Conservation (phyloP, 148 eudicot genomes). For the Gaultheria prostrata region DNA sequence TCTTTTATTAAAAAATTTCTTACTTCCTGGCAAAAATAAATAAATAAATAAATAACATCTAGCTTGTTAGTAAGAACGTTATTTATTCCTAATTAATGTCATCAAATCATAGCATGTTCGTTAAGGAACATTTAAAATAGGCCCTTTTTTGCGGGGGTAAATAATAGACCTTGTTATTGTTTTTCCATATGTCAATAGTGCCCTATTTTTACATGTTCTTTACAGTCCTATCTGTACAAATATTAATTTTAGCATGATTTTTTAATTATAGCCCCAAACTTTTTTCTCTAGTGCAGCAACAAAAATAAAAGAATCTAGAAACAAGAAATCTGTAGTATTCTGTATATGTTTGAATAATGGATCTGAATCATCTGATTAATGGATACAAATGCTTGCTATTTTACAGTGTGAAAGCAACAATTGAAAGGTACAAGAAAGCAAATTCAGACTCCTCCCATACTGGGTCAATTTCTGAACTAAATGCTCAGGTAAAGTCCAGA, state of each 20-base stretch:
- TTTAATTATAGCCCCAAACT: neutral
- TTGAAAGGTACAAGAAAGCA: slow-evolving; percentile 95
- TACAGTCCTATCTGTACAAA: no score
- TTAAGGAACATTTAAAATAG: no score
- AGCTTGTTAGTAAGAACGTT: no score
- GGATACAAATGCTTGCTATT: neutral
- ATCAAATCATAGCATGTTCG: no score
- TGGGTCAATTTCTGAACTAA: slow-evolving; percentile 27
- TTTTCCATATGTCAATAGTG: neutral
- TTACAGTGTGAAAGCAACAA: slow-evolving; percentile 87
- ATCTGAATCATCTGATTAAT: neutral
- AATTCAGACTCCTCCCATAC: slow-evolving; percentile 58
- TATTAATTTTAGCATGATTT: neutral
- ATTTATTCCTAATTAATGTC: no score
- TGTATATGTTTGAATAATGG: neutral
- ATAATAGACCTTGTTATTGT: no score
- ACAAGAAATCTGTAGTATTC: neutral
- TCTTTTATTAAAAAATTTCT: no score
- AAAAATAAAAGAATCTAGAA: neutral
- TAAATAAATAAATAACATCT: no score
- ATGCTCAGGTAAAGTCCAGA: slow-evolving; percentile 21
- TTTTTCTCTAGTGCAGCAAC: neutral
- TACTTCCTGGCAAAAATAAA: no score
- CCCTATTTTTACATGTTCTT: neutral
- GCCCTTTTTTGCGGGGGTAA: no score